Percentiles rank a stretch among this genome's conserved stretches.
These are phyloP conservation scores for Decorospora gaudefroyi DNA, from an alignment of 2,329 filamentous ascomycete genomes.

Conservation along the genomic window DNA sequence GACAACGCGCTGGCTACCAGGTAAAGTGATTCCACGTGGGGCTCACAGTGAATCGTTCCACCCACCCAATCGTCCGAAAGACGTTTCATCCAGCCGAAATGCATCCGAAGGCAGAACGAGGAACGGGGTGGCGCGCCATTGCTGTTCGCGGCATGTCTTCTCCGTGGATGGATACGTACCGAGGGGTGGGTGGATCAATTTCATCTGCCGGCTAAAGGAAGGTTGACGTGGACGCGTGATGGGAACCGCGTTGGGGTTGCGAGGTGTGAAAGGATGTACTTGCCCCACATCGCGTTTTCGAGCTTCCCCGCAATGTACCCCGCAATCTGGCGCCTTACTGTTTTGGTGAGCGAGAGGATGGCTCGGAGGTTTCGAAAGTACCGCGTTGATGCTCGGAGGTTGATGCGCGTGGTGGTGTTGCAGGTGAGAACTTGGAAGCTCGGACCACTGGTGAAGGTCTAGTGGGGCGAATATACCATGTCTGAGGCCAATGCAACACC, in stretches of 20 bases:
- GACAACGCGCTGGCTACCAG: constrained; percentile 10
- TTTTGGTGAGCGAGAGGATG: too few relatives aligned
- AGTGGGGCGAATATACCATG: not conserved
- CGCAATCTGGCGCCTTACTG: too few relatives aligned
- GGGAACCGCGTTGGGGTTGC: constrained; percentile 6
- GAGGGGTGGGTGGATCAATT: constrained; percentile 8
- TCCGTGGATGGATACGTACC: constrained; percentile 1
- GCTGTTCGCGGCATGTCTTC: constrained; percentile 9
- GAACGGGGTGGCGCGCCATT: constrained; percentile 3
- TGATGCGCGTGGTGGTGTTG: not conserved
- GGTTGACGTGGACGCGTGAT: constrained; percentile 19
- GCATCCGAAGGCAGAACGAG: constrained; percentile 5
- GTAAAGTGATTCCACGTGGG: constrained; percentile 17
- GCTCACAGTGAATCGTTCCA: constrained; percentile 3
- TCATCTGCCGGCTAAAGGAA: constrained; percentile 25
- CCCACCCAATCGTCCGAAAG: not conserved
- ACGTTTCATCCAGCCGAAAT: constrained; percentile 21
- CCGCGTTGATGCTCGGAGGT: not conserved
- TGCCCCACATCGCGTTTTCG: constrained; percentile 32
- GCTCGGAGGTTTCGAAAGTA: too few relatives aligned
- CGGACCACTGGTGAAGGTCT: not conserved
- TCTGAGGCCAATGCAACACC: not conserved
- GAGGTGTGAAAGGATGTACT: not conserved
- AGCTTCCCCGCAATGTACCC: constrained; percentile 29
- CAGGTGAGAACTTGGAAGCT: not conserved